Base-by-base conservation (phyloP, 208 protist genomes). In the Acanthamoeba royreba region DNA sequence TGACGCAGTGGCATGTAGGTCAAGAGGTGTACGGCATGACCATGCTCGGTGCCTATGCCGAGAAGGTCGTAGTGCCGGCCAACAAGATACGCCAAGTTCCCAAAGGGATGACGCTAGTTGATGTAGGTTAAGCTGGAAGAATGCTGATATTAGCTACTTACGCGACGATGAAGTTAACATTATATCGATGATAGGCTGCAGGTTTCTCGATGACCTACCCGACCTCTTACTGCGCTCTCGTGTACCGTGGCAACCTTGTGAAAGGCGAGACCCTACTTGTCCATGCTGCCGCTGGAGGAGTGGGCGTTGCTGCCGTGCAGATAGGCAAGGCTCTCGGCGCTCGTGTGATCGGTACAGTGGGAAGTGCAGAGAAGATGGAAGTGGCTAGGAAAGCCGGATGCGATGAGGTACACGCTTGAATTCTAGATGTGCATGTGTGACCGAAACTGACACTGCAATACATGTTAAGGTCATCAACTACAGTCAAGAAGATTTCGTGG, bases 201-300 rank as follows among this genome's bases (percentile, higher is more conserved):
- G 69, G 91, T 66, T 72, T 93, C 63, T 93, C 91, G n/a, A 79
- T 93, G n/a, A 94, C 88, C 61, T 93, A 93, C 43, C 91, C 91
- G 15, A 93, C 91, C 35, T 92, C 91, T 19, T 93, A 93, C 43
- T 31, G 33, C 17, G 38, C 83, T 77, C 25, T 90, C 15, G 91
- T 93, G 33, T 94, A 93, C 38, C 42, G 91, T 46, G 85, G 35
- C 8, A 93, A 94, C 43, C 47, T 93, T 33, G 31, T 61, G 33
- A 15, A 35, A 94, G 91, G 91, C 31, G 91, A 93, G 87, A 93
- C 91, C 25, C 91, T 93, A 11, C 55, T 93, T 35, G 91, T 93
- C 28, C 83, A 92, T 9, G 91, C 88, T 94, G 91, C 83, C 15
- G 91, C 88, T 74, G 91, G 91, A 93, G 91, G 91, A 15, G 91